phyloP scores from a whole-genome alignment of 371 early-diverging fungal species.

The Parasitella parasitica region DNA sequence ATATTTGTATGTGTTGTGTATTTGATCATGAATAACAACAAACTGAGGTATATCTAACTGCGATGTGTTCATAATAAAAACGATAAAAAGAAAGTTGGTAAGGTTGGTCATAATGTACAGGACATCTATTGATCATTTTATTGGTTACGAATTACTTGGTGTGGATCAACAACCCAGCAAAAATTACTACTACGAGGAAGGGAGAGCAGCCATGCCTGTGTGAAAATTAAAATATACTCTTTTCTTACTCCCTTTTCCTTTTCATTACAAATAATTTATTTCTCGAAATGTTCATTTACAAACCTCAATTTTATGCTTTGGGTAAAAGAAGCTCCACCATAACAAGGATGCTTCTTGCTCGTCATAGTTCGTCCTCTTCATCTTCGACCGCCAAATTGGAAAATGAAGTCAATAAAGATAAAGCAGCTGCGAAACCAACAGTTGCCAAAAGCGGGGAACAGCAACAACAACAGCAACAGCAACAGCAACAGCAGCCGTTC shows the following conservation, averaged over 20 bases:
- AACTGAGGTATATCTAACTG: constrained; percentile 47
- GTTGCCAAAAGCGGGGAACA: background rate
- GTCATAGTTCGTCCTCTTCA: constrained; percentile 23
- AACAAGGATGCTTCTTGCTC: background rate
- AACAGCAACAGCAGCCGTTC: background rate
- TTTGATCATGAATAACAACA: constrained; percentile 53
- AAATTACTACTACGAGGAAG: background rate
- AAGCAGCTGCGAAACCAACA: background rate
- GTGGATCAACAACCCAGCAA: background rate
- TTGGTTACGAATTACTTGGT: background rate
- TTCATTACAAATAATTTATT: background rate
- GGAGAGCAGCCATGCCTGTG: background rate
- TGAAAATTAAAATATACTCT: background rate
- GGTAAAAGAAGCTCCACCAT: background rate
- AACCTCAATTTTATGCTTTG: background rate
- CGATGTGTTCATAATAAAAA: constrained; percentile 12
- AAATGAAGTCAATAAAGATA: background rate
- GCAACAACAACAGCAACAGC: constrained; percentile 2
- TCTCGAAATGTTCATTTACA: constrained; percentile 18
- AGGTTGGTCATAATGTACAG: background rate
- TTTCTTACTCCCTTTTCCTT: background rate
- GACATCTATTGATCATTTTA: background rate
- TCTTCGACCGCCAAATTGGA: constrained; percentile 4
- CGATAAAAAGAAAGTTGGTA: background rate
- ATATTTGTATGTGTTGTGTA: constrained; percentile 48